phyloP scores from a whole-genome alignment of 371 early-diverging fungal species.

The Batkoa obscura region DNA sequence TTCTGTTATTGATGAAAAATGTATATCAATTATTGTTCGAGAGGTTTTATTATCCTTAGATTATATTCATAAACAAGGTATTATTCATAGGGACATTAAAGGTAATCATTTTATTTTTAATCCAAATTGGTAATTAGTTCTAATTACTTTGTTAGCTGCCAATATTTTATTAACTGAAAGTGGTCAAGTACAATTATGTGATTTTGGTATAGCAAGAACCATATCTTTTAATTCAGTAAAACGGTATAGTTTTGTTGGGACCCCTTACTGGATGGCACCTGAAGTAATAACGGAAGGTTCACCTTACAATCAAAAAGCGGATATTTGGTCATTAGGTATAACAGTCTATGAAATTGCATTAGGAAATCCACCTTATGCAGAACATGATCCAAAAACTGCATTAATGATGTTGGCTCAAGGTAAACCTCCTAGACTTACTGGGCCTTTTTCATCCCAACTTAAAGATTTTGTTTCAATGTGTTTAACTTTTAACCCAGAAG shows the following conservation, averaged over 20 bases:
- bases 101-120: constrained; percentile 21
- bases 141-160: constrained; percentile 33
- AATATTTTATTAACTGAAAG: constrained; percentile 80
- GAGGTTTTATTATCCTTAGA: constrained; percentile 73
- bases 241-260: constrained; percentile 75
- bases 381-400: constrained; percentile 80
- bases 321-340: constrained; percentile 90
- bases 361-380: constrained; percentile 85
- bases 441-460: constrained; percentile 46
- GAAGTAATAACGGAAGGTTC: constrained; percentile 72
- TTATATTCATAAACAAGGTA: constrained; percentile 82
- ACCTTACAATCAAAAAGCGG: constrained; percentile 60
- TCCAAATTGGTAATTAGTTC: background rate
- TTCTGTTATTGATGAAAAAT: constrained; percentile 69
- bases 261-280: constrained; percentile 85
- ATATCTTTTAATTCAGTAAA: constrained; percentile 45
- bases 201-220: constrained; percentile 73
- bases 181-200: constrained; percentile 87
- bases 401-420: constrained; percentile 66
- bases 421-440: constrained; percentile 50
- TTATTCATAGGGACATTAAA: constrained; percentile 96
- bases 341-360: constrained; percentile 91
- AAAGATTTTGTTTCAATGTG: constrained; percentile 81
- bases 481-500: constrained; percentile 66
- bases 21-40: constrained; percentile 67